These are phyloP conservation scores for Plasmodium cynomolgi DNA, from an alignment of 169 alveolate species.

Conservation along the genomic window DNA sequence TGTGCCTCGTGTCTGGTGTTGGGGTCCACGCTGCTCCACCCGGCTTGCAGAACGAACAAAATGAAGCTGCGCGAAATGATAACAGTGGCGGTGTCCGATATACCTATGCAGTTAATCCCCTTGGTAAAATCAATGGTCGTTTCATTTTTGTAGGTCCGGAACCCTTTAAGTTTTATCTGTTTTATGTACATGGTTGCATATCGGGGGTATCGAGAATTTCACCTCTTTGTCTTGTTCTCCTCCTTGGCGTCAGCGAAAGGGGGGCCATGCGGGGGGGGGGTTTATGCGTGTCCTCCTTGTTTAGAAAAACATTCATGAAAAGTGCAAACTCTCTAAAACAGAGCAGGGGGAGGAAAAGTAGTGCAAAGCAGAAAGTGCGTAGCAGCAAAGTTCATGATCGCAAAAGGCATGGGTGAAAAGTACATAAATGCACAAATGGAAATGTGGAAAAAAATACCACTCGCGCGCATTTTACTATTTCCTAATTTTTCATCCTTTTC, in stretches of 20 bases:
- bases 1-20: not conserved
- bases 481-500: slow-evolving; percentile 1
- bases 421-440: not conserved
- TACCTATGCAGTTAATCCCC: slow-evolving; percentile 86
- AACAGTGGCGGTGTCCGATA: not conserved
- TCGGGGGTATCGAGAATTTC: not conserved
- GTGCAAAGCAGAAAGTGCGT: not conserved
- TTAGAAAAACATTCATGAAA: not conserved
- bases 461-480: not conserved
- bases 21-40: not conserved
- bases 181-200: slow-evolving; percentile 83
- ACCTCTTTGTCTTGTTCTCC: slow-evolving; percentile 4
- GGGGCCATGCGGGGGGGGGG: not conserved
- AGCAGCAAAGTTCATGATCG: not conserved
- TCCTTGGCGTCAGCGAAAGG: not conserved
- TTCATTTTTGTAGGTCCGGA: slow-evolving; percentile 88
- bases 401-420: not conserved
- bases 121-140: slow-evolving; percentile 84
- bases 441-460: not conserved
- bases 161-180: slow-evolving; percentile 87
- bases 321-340: not conserved
- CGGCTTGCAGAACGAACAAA: not conserved
- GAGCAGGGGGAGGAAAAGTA: not conserved
- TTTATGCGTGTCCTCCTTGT: not conserved
- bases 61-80: not conserved